A percentile compares a stretch with the other conserved stretches of the same genome.
Conservation (phyloP, 768 basidiomycete species). For the Myochromella boudieri region DNA sequence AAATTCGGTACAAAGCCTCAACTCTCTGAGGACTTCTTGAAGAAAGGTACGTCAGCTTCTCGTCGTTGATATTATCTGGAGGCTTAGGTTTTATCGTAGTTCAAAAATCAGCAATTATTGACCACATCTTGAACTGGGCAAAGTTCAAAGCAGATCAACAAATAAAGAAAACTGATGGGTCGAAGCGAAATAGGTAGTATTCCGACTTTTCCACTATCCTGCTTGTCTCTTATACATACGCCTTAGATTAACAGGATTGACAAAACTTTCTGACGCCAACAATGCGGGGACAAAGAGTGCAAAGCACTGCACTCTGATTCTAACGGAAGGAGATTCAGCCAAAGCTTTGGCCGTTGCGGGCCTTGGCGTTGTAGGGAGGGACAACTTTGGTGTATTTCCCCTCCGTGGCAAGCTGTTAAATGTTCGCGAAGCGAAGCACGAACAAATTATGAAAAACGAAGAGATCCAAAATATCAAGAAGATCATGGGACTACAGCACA, state of each 20-base stretch:
- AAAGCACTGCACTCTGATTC: slow-evolving; percentile 86
- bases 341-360: slow-evolving; percentile 96
- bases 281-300: slow-evolving; percentile 88
- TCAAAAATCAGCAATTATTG: slow-evolving; percentile 84
- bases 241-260: slow-evolving; percentile 82
- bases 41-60: slow-evolving; percentile 66
- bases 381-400: slow-evolving; percentile 97
- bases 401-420: slow-evolving; percentile 96
- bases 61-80: slow-evolving; percentile 1
- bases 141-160: slow-evolving; percentile 96
- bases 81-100: slow-evolving; percentile 44
- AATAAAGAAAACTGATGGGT: slow-evolving; percentile 94
- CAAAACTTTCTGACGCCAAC: slow-evolving; percentile 96
- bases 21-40: slow-evolving; percentile 91
- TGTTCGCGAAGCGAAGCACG: slow-evolving; percentile 94
- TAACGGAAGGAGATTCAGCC: slow-evolving; percentile 99
- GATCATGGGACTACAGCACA: slow-evolving; percentile 95
- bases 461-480: slow-evolving; percentile 98
- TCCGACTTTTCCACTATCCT: neutral
- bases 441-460: slow-evolving; percentile 97
- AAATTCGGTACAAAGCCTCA: slow-evolving; percentile 90
- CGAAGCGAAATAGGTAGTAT: slow-evolving; percentile 75
- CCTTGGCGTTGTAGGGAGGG: slow-evolving; percentile 90
- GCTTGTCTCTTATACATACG: neutral
- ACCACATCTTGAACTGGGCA: slow-evolving; percentile 93